Base-by-base conservation (phyloP, 2,329 filamentous ascomycete genomes). In the Sporothrix brunneoviolacea region DNA sequence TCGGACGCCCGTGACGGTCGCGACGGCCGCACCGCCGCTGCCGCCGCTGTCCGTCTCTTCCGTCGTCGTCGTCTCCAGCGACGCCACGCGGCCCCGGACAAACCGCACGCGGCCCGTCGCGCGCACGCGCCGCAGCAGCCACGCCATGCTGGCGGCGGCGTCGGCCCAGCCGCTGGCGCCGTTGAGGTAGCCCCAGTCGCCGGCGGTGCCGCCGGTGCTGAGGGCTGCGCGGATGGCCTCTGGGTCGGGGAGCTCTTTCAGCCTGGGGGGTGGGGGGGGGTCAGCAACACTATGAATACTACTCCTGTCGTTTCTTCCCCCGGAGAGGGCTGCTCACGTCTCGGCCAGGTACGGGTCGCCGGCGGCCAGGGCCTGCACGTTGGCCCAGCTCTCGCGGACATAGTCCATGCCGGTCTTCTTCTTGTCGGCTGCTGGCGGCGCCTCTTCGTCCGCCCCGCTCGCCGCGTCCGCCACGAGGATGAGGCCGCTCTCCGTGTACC, bases 151-250 rank as follows among this genome's bases (percentile, higher is more conserved):
- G 40, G 75, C 77, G 55, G 83, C 83, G 0, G 88, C 88, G 62
- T 95, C 78, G 3, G 85, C 88, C 89, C 89, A 95, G 6, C 89
- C 89, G 35, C 83, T 85, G 24, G 75, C 72, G 48, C 75, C 74
- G 64, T 95, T 94, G 48, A 86, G 67, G 65, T 91, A 94, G 19
- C 84, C 88, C 73, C 74, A 82, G 55, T 74, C 75, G 13, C 81
- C 87, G 27, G 74, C 75, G 52, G 68, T 66, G 37, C 74, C 77
- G 8, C 72, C 70, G 0, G 72, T 77, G 10, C 71, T 69, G 27
- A 78, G 62, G 7, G 64, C 67, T 4, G 62, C 61, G 35, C 67
- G 66, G 48, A 84, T 70, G 19, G 69, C 71, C 24, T 67, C 62
- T 10, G 62, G 59, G 27, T 64, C 68, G 48, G 74, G 70, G 12